Percentiles rank a stretch among this genome's conserved stretches.
Conservation (phyloP, 2,329 filamentous ascomycete genomes). For the Xylaria digitata region DNA sequence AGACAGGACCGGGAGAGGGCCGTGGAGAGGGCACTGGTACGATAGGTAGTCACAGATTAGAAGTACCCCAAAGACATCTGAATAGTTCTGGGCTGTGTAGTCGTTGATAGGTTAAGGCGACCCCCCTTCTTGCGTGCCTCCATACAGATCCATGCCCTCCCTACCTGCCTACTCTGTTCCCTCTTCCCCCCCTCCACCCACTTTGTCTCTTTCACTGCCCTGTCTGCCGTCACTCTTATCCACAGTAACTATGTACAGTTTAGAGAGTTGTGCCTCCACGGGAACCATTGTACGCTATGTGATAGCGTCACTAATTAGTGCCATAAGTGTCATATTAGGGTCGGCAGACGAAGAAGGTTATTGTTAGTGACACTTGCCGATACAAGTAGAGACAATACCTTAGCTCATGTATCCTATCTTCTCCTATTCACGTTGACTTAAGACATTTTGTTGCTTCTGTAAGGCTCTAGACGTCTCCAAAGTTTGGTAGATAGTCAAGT, state of each 20-base stretch:
- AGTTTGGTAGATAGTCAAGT: conserved; percentile 5
- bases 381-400: conserved; percentile 34
- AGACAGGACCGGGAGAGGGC: conserved; percentile 33
- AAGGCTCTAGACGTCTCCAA: conserved; percentile 26
- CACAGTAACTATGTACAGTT: conserved; percentile 43
- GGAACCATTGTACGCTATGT: conserved; percentile 42
- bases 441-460: conserved; percentile 15
- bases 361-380: conserved; percentile 36
- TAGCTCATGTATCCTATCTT: conserved; percentile 23
- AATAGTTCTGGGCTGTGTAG: conserved; percentile 39
- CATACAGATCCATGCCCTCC: conserved; percentile 48
- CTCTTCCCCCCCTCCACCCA: conserved; percentile 42
- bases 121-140: conserved; percentile 49
- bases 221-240: conserved; percentile 47
- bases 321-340: conserved; percentile 40
- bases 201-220: conserved; percentile 39
- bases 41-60: conserved; percentile 34
- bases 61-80: conserved; percentile 49
- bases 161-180: conserved; percentile 51
- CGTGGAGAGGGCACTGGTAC: conserved; percentile 43
- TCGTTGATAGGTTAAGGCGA: conserved; percentile 37
- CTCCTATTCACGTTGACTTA: conserved; percentile 32
- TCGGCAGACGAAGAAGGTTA: conserved; percentile 48
- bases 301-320: conserved; percentile 41
- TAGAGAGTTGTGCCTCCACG: conserved; percentile 40